Percentiles rank a stretch among this genome's conserved stretches.
Conservation (phyloP, 306 rosid species). For the Dryas drummondii region DNA sequence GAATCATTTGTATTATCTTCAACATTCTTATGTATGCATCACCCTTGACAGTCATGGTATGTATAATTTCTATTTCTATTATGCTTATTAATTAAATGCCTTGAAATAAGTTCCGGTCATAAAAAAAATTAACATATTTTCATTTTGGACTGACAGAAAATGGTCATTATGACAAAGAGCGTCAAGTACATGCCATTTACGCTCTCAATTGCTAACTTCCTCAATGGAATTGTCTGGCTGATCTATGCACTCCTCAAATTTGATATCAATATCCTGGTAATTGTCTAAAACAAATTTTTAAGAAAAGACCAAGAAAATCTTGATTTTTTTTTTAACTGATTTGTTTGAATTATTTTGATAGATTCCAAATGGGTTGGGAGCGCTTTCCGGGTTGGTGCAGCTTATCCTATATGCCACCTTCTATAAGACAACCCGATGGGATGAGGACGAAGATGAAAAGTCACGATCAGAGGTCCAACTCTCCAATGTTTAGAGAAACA, state of each 20-base stretch:
- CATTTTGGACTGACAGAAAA: slow-evolving; percentile 34
- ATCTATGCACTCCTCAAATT: slow-evolving; percentile 56
- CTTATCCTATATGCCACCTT: slow-evolving; percentile 52
- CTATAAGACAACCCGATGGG: slow-evolving; percentile 57
- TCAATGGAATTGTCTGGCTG: slow-evolving; percentile 56
- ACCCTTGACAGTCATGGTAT: slow-evolving; percentile 87
- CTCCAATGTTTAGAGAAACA: slow-evolving; percentile 14
- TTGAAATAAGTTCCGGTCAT: no score
- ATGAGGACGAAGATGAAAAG: background rate
- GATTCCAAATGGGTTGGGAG: slow-evolving; percentile 61
- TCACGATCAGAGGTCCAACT: slow-evolving; percentile 23
- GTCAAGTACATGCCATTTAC: slow-evolving; percentile 88
- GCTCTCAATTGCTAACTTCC: slow-evolving; percentile 62
- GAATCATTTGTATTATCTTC: slow-evolving; percentile 55
- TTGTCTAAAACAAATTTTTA: background rate
- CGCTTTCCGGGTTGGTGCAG: slow-evolving; percentile 58
- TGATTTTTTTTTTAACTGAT: background rate
- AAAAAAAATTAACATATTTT: no score
- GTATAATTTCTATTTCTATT: background rate
- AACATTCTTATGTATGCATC: slow-evolving; percentile 71
- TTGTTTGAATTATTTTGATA: background rate
- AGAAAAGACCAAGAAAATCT: no score
- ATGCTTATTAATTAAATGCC: no score
- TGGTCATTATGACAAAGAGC: slow-evolving; percentile 66
- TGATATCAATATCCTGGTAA: slow-evolving; percentile 67